These are phyloP conservation scores for Zymoseptoria brevis DNA, from an alignment of 2,329 filamentous ascomycete species.

Conservation along the genomic window DNA sequence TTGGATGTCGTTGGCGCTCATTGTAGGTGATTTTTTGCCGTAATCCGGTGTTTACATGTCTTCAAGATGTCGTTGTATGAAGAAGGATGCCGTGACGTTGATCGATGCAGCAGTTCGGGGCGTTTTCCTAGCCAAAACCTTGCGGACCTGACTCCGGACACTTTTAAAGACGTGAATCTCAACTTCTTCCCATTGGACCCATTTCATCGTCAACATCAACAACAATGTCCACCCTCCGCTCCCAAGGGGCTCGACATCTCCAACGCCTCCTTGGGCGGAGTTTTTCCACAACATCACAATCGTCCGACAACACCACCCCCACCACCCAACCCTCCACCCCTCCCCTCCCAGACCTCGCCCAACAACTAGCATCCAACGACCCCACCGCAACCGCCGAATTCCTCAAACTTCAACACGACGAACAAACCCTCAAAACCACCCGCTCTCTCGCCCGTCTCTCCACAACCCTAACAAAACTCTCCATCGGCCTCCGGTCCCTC, in stretches of 20 bases:
- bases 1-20: slow-evolving; percentile 23
- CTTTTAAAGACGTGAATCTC: not conserved
- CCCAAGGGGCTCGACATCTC: not conserved
- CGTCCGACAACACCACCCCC: not conserved
- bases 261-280: too few species aligned
- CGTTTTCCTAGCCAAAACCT: not conserved
- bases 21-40: not conserved
- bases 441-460: not conserved
- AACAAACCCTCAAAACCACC: not conserved
- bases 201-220: not conserved
- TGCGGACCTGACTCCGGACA: not conserved
- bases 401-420: not conserved
- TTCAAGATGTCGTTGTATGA: not conserved
- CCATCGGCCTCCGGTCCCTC: not conserved
- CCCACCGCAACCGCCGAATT: not conserved
- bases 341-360: not conserved
- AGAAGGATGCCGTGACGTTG: not conserved
- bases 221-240: not conserved
- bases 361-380: not conserved
- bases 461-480: not conserved
- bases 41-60: too few species aligned
- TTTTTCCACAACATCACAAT: not conserved
- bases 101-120: not conserved
- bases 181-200: not conserved
- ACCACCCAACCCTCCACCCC: not conserved